phyloP scores from a whole-genome alignment of 1,284 basidiomycete species.

The Trametes versicolor region DNA sequence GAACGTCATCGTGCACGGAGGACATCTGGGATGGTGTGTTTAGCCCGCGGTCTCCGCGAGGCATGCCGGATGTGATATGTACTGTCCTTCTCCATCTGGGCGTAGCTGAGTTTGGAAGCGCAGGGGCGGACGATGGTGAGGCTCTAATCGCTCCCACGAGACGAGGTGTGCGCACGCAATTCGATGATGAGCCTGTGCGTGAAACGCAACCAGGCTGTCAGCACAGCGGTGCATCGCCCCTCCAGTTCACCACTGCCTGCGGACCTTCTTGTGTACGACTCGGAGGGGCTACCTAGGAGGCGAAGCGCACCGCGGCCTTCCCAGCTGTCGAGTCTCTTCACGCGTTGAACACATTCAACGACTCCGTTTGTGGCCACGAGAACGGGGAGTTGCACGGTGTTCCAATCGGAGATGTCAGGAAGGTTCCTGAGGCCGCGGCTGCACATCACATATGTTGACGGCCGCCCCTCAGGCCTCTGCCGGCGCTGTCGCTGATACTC shows the following conservation, averaged over 20 bases:
- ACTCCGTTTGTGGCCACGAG: constrained; percentile 57
- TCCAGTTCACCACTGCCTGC: constrained; percentile 68
- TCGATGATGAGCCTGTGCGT: too few relatives aligned
- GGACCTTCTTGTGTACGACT: constrained; percentile 58
- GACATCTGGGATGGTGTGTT: too few relatives aligned
- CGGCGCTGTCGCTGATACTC: constrained; percentile 72
- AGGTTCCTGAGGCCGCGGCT: constrained; percentile 66
- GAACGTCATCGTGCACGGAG: too few relatives aligned
- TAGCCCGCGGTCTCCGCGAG: too few relatives aligned
- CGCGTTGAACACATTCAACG: constrained; percentile 78
- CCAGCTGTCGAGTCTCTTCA: constrained; percentile 74
- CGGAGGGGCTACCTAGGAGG: constrained; percentile 76
- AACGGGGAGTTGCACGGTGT: constrained; percentile 63
- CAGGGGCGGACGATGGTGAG: too few relatives aligned
- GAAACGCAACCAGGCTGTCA: too few relatives aligned
- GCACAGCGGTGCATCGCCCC: constrained; percentile 68
- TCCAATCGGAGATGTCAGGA: constrained; percentile 51
- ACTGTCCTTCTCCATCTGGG: too few relatives aligned
- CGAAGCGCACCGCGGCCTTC: constrained; percentile 84
- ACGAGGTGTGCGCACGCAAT: too few relatives aligned
- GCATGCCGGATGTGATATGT: too few relatives aligned
- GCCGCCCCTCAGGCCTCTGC: constrained; percentile 53
- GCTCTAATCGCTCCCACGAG: too few relatives aligned
- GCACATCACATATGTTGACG: constrained; percentile 66
- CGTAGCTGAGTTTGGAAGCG: too few relatives aligned